Evolutionary conservation across 1,284 basidiomycete species (phyloP), one percentile per base, ranked within the genome.

Genomic region (Pholiota adiposa): DNA sequence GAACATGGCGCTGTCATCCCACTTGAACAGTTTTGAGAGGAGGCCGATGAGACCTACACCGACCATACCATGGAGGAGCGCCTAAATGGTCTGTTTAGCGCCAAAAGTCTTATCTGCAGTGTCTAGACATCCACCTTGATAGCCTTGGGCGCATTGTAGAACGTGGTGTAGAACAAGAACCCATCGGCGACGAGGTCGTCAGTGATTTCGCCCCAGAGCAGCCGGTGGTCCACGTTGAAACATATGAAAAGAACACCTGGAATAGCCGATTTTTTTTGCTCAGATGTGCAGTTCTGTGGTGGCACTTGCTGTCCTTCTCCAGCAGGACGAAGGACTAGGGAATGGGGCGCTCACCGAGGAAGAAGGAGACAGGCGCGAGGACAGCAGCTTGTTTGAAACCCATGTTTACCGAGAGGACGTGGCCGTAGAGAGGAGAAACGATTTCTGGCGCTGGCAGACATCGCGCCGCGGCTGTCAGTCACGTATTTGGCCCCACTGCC

Each of bases 1-100:
- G 79, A 93, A 94, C 77, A 95, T 84, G 14, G 94, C 94, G 67
- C 90, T 93, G 69, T 96, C 94, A 72, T 88, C 88, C 93, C 94
- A 96, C 64, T 81, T 84, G 74, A 91, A 82, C 61, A 96, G 79
- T 75, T 96, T 96, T 56, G 85, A 81, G 14, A 94, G 69, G 56
- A 94, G 79, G 3, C 88, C 88, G 27, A 90, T 65, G 46, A 96
- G 72, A 16, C 92, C 91, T 7, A 94, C 79, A 16, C 84, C 89
- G 59, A 94, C 83, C 72, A 95, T 86, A 38, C 84, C 90, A 74
- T 96, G 94, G 63, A 96, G 79, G 52, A 96, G 79, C 0, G 91
- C 91, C 93, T 94, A 65, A 16, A n/a, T 7, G 36, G 43, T 38
- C 16, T 16, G 31, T 19, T 11, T 25, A 43, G 27, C 48, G 33